Base-by-base conservation (phyloP, 179 eudicot genomes). In the Sideroxylon spinosum region DNA sequence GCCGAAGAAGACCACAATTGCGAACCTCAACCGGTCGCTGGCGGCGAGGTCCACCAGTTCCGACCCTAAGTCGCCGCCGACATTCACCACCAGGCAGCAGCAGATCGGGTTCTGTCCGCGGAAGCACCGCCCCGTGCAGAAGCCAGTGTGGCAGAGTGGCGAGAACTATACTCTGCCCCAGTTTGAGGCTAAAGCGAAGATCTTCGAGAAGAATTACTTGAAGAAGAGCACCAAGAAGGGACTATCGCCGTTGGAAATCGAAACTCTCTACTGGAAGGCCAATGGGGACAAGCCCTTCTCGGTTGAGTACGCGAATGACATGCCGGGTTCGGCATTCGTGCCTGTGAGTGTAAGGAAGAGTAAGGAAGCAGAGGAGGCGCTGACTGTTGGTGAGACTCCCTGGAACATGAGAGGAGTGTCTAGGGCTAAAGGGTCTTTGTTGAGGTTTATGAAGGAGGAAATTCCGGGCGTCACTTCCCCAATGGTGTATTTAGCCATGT, bases 381-480 rank as follows among this genome's bases (percentile, higher is more conserved):
- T 82, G 70, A 86, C 82, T 6, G 96, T 95, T 19, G 99, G 94
- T 49, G 99, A 93, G 2, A 89, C 91, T 7, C 91, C 88, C 46
- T 95, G 99, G 99, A 95, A 95, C 84, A 95, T 95, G 99, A 90
- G 97, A 79, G 94, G 92, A 29, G 90, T 89, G 67, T 88, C 97
- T 57, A 94, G 98, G 90, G 89, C 94, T 2, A 87, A 87, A 74
- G 90, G 89, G 75, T 91, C 98, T 0, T 82, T 94, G 89, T 82
- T 94, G 87, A 89, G 86, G 96, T 95, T 91, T 70, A 93, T 95
- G 99, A 95, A 90, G 89, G 98, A 92, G 86, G 99, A 95, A 22
- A 95, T 93, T 19, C 97, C 97, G 11, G 99, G 99, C 14, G 99
- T 95, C n/a, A 95, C 99, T 3, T 93, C 99, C 14, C 99, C 99